Evolutionary conservation across 2,329 filamentous ascomycete genomes (phyloP).

Genomic region (Trichoderma semiorbis): DNA sequence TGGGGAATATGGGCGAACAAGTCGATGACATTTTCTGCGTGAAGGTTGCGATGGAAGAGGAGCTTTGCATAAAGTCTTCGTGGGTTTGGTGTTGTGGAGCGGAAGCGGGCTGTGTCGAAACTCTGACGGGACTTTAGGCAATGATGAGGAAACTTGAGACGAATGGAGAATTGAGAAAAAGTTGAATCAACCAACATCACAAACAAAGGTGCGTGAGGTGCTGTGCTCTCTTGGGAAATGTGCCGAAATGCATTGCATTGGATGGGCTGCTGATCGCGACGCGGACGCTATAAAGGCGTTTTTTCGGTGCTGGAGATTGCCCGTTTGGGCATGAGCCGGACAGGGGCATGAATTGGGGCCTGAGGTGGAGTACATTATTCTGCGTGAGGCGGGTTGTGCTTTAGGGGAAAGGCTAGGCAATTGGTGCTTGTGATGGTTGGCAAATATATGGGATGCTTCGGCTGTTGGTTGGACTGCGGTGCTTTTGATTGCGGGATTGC

Average conservation of each 20-base stretch:
- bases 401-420: not conserved
- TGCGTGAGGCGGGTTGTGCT: not conserved
- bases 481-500: not conserved
- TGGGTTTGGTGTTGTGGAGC: not conserved
- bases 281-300: not conserved
- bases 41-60: not conserved
- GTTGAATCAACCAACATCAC: not conserved
- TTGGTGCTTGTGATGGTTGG: not conserved
- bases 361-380: not conserved
- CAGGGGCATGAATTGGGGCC: not conserved
- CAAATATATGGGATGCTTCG: not conserved
- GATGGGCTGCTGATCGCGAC: conserved; percentile 1
- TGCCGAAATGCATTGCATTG: not conserved
- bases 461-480: not conserved
- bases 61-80: not conserved
- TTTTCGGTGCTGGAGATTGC: not conserved
- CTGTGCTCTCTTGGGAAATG: not conserved
- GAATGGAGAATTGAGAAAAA: not conserved
- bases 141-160: not conserved
- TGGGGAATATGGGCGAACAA: not conserved
- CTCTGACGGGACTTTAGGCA: not conserved
- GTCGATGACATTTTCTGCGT: not conserved
- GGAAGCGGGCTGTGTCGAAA: not conserved
- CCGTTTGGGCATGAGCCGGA: conserved; percentile 5
- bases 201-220: not conserved